phyloP scores from a whole-genome alignment of 768 basidiomycete species.

The Lentinula lateritia region DNA sequence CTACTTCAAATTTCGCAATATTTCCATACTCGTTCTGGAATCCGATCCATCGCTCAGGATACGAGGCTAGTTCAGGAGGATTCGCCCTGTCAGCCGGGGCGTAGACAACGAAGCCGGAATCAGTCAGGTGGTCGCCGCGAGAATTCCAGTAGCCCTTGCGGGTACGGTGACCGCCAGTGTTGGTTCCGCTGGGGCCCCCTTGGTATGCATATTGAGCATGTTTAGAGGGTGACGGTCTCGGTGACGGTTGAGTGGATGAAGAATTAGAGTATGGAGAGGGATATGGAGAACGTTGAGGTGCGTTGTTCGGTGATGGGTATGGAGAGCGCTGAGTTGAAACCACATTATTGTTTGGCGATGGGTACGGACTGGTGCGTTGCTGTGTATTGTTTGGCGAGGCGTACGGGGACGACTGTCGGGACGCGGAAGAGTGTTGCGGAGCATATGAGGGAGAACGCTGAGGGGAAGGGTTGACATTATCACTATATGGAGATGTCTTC shows the following conservation, averaged over 20 bases:
- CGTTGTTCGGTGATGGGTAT: constrained; percentile 1
- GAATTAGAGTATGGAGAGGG: neutral
- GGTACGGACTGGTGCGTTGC: neutral
- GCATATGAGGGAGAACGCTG: neutral
- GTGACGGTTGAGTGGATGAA: constrained; percentile 17
- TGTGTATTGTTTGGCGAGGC: neutral
- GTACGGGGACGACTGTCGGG: neutral
- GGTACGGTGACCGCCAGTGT: constrained; percentile 16
- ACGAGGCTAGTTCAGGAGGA: constrained; percentile 54
- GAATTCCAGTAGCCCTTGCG: constrained; percentile 69
- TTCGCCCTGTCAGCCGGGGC: constrained; percentile 52
- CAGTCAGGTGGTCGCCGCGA: constrained; percentile 68
- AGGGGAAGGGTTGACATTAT: neutral
- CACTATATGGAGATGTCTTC: neutral
- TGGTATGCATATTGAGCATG: constrained; percentile 8
- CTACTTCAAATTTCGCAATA: constrained; percentile 32
- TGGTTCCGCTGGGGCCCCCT: neutral
- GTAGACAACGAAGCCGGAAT: constrained; percentile 54
- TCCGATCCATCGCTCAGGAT: constrained; percentile 50
- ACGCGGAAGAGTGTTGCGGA: neutral
- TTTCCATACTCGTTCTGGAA: constrained; percentile 51
- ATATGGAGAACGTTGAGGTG: neutral
- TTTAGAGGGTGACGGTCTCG: constrained; percentile 5
- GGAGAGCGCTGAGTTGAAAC: neutral
- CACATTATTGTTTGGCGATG: neutral